phyloP scores from a whole-genome alignment of 2,329 filamentous ascomycete species.

The Penicillium sp. region DNA sequence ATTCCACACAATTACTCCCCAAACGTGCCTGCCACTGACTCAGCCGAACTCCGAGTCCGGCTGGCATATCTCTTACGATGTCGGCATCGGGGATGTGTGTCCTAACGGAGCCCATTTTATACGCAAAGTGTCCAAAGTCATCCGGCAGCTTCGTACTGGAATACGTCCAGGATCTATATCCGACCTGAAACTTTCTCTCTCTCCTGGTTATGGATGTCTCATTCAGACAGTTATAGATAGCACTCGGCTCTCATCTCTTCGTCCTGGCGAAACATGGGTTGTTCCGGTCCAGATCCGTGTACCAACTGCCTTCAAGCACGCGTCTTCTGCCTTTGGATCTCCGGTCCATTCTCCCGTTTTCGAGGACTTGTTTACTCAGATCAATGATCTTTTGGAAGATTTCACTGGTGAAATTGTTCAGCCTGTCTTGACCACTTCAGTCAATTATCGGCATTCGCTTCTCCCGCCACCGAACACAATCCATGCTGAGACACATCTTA shows the following conservation, averaged over 20 bases:
- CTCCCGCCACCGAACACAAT: slow-evolving; percentile 34
- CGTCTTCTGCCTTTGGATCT: slow-evolving; percentile 8
- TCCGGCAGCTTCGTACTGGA: slow-evolving; percentile 39
- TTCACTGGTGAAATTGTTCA: slow-evolving; percentile 25
- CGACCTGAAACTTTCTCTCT: slow-evolving; percentile 35
- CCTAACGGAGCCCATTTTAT: slow-evolving; percentile 27
- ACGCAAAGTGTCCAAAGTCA: slow-evolving; percentile 29
- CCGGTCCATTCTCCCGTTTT: slow-evolving; percentile 22
- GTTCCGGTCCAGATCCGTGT: slow-evolving; percentile 35
- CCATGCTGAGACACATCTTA: slow-evolving; percentile 33
- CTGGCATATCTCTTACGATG: slow-evolving; percentile 39
- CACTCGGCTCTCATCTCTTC: slow-evolving; percentile 29
- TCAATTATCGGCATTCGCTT: slow-evolving; percentile 43
- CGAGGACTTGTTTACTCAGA: slow-evolving; percentile 36
- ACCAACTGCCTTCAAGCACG: slow-evolving; percentile 20
- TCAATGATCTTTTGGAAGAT: slow-evolving; percentile 38
- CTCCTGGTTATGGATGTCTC: slow-evolving; percentile 30
- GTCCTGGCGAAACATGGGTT: slow-evolving; percentile 43
- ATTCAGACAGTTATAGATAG: slow-evolving; percentile 33
- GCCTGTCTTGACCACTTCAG: slow-evolving; percentile 34
- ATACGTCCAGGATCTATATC: slow-evolving; percentile 35
- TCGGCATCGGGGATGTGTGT: slow-evolving; percentile 21
- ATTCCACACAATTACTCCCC: slow-evolving; percentile 43
- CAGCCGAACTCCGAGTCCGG: slow-evolving; percentile 26
- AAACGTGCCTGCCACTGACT: slow-evolving; percentile 29